Conservation (phyloP, 768 basidiomycete species). For the Suillus occidentalis region DNA sequence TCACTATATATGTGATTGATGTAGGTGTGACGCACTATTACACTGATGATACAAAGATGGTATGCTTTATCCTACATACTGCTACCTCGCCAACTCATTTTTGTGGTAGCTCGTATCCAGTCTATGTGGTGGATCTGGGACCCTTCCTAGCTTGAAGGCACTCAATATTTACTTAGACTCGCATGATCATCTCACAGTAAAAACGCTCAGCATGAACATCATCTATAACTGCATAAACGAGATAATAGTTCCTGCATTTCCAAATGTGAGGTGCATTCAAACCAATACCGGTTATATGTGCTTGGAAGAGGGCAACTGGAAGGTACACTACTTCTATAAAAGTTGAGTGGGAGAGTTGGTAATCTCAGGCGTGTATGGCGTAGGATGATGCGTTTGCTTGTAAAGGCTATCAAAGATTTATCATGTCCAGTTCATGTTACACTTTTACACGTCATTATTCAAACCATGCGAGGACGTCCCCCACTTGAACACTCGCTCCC, state of each 20-base stretch:
- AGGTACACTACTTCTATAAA: not conserved
- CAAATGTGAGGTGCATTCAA: not conserved
- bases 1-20: not conserved
- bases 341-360: not conserved
- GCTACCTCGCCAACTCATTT: not conserved
- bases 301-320: not conserved
- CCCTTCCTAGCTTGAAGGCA: conserved; percentile 2
- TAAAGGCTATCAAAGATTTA: too few relatives aligned
- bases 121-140: conserved; percentile 3
- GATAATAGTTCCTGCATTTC: conserved; percentile 1
- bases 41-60: not conserved
- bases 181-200: too few relatives aligned
- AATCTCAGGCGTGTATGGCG: too few relatives aligned
- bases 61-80: not conserved
- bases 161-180: not conserved
- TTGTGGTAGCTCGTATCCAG: not conserved
- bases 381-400: not conserved
- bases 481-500: conserved; percentile 46
- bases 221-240: not conserved
- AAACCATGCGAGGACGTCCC: conserved; percentile 43
- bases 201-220: too few relatives aligned
- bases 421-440: not conserved
- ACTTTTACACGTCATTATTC: conserved; percentile 7
- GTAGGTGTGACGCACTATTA: too few relatives aligned
- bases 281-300: too few relatives aligned